Percentiles rank a stretch among this genome's conserved stretches.
Evolutionary conservation across 2,329 filamentous ascomycete species (phyloP).

Genomic region (Cladosporium sp.): DNA sequence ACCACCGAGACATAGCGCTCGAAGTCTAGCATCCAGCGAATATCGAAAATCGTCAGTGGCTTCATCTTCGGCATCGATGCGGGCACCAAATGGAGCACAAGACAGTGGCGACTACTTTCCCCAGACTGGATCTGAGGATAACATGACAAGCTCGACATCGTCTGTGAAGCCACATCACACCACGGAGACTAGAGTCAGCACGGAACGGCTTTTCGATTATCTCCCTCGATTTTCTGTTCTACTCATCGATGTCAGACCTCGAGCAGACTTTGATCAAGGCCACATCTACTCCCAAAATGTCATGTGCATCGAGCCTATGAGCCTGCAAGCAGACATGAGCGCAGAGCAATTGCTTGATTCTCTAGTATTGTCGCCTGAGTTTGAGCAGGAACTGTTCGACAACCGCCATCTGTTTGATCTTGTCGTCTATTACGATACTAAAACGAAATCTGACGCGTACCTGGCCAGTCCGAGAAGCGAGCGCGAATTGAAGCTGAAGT

Average conservation of each 20-base stretch:
- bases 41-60: slow-evolving; percentile 47
- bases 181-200: slow-evolving; percentile 57
- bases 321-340: slow-evolving; percentile 61
- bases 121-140: neutral
- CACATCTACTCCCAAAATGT: slow-evolving; percentile 80
- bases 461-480: slow-evolving; percentile 40
- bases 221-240: slow-evolving; percentile 64
- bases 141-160: slow-evolving; percentile 22
- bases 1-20: slow-evolving; percentile 58
- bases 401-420: slow-evolving; percentile 71
- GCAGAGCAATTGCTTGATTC: slow-evolving; percentile 61
- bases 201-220: slow-evolving; percentile 64
- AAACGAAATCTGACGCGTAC: slow-evolving; percentile 53
- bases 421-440: slow-evolving; percentile 84
- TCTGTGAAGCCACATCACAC: slow-evolving; percentile 34
- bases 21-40: slow-evolving; percentile 52
- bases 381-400: slow-evolving; percentile 70
- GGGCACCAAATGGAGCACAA: slow-evolving; percentile 31
- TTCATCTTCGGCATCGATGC: slow-evolving; percentile 29
- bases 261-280: slow-evolving; percentile 76
- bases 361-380: slow-evolving; percentile 62
- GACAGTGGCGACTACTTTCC: slow-evolving; percentile 40
- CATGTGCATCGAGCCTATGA: slow-evolving; percentile 84
- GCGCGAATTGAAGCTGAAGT: slow-evolving; percentile 52
- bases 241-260: slow-evolving; percentile 76